Percentiles rank a stretch among this genome's conserved stretches.
Conservation (phyloP, 176 grass and related monocot genomes). For the Aechmea fasciata region DNA sequence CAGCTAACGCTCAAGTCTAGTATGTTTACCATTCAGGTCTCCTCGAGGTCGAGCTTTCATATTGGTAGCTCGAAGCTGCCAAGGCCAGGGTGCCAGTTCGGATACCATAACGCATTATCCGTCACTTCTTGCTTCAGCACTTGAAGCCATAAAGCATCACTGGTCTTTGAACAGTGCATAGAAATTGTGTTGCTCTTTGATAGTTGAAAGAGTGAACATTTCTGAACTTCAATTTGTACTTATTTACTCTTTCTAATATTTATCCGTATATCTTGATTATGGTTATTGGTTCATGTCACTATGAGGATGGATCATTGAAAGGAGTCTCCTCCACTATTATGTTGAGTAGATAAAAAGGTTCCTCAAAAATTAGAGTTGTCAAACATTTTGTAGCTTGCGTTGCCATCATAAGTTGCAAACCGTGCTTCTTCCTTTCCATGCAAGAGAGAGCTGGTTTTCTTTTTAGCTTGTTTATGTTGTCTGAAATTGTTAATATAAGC, state of each 20-base stretch:
- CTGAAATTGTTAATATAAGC: neutral
- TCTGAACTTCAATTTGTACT: neutral
- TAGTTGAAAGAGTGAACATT: neutral
- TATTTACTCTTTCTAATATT: neutral
- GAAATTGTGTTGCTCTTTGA: neutral
- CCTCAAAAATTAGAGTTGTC: neutral
- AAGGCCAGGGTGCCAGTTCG: constrained; percentile 18
- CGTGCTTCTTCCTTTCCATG: neutral
- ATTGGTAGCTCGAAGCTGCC: constrained; percentile 29
- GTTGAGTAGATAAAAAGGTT: neutral
- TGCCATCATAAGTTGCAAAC: neutral
- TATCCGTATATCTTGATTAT: neutral
- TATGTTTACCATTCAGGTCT: constrained; percentile 31
- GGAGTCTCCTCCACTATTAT: neutral
- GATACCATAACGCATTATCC: constrained; percentile 17
- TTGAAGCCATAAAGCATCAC: constrained; percentile 10
- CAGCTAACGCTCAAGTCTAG: constrained; percentile 23
- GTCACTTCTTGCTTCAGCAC: constrained; percentile 15
- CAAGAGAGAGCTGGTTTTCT: neutral
- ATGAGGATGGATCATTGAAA: neutral
- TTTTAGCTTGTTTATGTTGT: neutral
- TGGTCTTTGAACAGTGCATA: neutral
- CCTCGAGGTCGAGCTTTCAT: constrained; percentile 22
- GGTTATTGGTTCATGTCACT: neutral
- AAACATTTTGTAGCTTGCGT: neutral